Percentiles rank a stretch among this genome's conserved stretches.
Conservation (phyloP, 1,284 basidiomycete species). For the Sporisorium graminicola region DNA sequence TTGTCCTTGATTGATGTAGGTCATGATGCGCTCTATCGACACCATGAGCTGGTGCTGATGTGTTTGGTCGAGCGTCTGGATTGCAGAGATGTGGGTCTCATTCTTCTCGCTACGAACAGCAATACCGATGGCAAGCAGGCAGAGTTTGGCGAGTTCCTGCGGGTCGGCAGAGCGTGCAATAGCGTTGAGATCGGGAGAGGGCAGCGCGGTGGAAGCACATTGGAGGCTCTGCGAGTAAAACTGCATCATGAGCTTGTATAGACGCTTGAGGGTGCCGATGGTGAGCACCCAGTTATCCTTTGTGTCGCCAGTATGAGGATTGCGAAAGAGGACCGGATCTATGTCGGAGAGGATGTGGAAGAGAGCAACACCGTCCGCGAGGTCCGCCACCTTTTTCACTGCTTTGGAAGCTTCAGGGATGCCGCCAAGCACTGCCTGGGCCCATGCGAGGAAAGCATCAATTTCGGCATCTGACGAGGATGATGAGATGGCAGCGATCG, state of each 20-base stretch:
- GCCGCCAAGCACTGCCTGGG: conserved; percentile 39
- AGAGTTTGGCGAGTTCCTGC: conserved; percentile 79
- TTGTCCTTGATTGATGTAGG: conserved; percentile 33
- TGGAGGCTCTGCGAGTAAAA: conserved; percentile 72
- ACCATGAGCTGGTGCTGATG: conserved; percentile 86
- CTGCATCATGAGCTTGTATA: conserved; percentile 87
- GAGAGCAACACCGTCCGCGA: conserved; percentile 59
- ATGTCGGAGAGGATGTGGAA: conserved; percentile 59
- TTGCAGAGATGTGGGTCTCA: conserved; percentile 83
- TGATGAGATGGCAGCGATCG: neutral
- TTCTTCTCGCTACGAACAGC: conserved; percentile 84
- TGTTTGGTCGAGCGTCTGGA: conserved; percentile 81
- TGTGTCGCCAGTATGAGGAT: conserved; percentile 54
- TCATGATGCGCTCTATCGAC: conserved; percentile 71
- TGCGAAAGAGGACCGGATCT: conserved; percentile 80
- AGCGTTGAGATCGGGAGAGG: conserved; percentile 66
- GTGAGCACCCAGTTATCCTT: conserved; percentile 89
- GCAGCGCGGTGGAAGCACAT: conserved; percentile 35
- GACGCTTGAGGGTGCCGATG: conserved; percentile 83
- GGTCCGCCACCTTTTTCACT: conserved; percentile 34
- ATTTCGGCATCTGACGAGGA: conserved; percentile 39
- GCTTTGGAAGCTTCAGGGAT: conserved; percentile 17
- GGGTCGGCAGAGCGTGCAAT: conserved; percentile 81
- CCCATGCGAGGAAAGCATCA: conserved; percentile 50
- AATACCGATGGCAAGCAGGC: conserved; percentile 88